These are phyloP conservation scores for Pseudocercospora fuligena DNA, from an alignment of 2,329 filamentous ascomycete species.

Conservation along the genomic window DNA sequence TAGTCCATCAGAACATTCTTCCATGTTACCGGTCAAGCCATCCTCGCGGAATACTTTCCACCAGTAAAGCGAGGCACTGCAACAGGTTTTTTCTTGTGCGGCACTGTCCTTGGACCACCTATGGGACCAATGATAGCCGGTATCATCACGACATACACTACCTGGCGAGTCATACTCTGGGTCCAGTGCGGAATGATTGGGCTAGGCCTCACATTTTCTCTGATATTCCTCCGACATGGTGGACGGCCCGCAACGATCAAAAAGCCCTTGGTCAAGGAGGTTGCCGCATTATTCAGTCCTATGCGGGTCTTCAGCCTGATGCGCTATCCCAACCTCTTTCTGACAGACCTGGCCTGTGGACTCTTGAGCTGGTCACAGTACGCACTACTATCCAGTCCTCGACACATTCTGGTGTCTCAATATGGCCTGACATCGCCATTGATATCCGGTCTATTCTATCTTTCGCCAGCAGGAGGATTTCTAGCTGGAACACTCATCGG, in stretches of 20 bases:
- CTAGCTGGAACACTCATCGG: slow-evolving; percentile 69
- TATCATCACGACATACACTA: slow-evolving; percentile 72
- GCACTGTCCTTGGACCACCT: slow-evolving; percentile 67
- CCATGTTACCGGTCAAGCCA: slow-evolving; percentile 69
- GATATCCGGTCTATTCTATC: slow-evolving; percentile 70
- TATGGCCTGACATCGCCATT: slow-evolving; percentile 69
- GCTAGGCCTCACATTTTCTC: slow-evolving; percentile 60
- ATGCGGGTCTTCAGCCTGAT: slow-evolving; percentile 65
- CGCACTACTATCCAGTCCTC: slow-evolving; percentile 65
- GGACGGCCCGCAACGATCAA: slow-evolving; percentile 44
- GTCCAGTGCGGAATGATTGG: slow-evolving; percentile 69
- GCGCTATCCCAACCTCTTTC: slow-evolving; percentile 68
- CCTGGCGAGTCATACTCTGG: slow-evolving; percentile 79
- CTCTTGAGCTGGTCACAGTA: slow-evolving; percentile 76
- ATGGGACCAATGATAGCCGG: slow-evolving; percentile 72
- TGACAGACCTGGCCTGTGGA: slow-evolving; percentile 63
- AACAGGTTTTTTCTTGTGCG: slow-evolving; percentile 72
- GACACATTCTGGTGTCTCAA: slow-evolving; percentile 73
- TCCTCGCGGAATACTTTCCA: slow-evolving; percentile 60
- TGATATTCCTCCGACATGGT: slow-evolving; percentile 67
- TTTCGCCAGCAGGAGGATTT: slow-evolving; percentile 71
- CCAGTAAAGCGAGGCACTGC: slow-evolving; percentile 69
- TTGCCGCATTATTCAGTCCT: slow-evolving; percentile 70
- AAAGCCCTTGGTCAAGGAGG: slow-evolving; percentile 49
- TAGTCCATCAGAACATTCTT: slow-evolving; percentile 60